A percentile compares a stretch with the other conserved stretches of the same genome.
Conservation (phyloP, 495 filamentous ascomycete genomes). For the Elasticomyces elasticus region DNA sequence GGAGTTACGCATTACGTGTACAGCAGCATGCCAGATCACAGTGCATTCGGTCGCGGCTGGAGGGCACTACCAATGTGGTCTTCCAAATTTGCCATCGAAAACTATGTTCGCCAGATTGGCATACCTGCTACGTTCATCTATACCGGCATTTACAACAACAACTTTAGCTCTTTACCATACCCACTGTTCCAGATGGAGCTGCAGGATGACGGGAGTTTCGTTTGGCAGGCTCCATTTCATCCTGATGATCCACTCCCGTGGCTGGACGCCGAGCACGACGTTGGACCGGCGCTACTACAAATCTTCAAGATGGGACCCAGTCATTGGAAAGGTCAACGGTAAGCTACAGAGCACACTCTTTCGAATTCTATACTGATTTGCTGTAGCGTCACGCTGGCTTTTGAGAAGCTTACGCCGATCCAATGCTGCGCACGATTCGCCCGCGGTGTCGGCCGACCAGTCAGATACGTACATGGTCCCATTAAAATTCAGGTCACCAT, state of each 20-base stretch:
- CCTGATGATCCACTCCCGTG: slow-evolving; percentile 82
- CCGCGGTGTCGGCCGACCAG: slow-evolving; percentile 63
- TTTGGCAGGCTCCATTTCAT: slow-evolving; percentile 92
- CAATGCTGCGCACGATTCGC: slow-evolving; percentile 75
- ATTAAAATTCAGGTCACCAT: slow-evolving; percentile 81
- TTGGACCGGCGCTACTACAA: slow-evolving; percentile 87
- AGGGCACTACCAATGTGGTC: slow-evolving; percentile 82
- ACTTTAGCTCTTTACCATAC: slow-evolving; percentile 88
- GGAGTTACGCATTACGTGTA: slow-evolving; percentile 88
- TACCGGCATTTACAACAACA: slow-evolving; percentile 97
- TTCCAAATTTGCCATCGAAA: slow-evolving; percentile 81
- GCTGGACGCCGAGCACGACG: slow-evolving; percentile 94
- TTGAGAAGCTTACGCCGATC: slow-evolving; percentile 73
- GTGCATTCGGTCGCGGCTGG: slow-evolving; percentile 60
- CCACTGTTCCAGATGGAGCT: slow-evolving; percentile 91
- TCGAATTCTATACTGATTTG: not conserved
- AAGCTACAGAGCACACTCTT: slow-evolving; percentile 21
- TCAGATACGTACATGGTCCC: slow-evolving; percentile 63
- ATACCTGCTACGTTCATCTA: slow-evolving; percentile 88
- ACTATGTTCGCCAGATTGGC: slow-evolving; percentile 74
- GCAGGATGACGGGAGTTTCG: slow-evolving; percentile 68
- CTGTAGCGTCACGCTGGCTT: slow-evolving; percentile 78
- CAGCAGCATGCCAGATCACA: slow-evolving; percentile 93
- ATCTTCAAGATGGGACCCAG: slow-evolving; percentile 85
- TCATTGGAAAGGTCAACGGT: slow-evolving; percentile 78